These are phyloP conservation scores for Fragosphaeria purpurea DNA, from an alignment of 2,329 filamentous ascomycete species.

Conservation along the genomic window DNA sequence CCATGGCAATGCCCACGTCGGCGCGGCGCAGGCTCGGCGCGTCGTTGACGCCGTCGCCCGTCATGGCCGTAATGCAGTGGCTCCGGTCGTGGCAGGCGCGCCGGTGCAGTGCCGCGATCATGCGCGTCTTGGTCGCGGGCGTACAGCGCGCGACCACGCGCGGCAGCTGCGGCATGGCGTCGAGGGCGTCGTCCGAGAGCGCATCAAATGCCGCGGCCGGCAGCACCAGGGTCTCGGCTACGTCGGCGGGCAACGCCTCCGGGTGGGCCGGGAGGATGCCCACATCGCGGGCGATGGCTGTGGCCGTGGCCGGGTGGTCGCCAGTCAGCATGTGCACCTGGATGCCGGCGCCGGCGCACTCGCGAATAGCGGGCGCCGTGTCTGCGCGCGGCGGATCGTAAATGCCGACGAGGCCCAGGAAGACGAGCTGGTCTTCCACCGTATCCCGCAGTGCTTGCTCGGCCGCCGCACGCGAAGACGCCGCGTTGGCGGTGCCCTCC, in stretches of 20 bases:
- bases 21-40: slow-evolving; percentile 70
- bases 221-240: slow-evolving; percentile 62
- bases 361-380: slow-evolving; percentile 60
- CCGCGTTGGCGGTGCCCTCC: slow-evolving; percentile 47
- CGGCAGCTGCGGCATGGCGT: slow-evolving; percentile 63
- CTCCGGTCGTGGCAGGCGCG: slow-evolving; percentile 25
- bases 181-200: slow-evolving; percentile 64
- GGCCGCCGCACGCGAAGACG: neutral
- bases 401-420: slow-evolving; percentile 75
- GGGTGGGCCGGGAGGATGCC: slow-evolving; percentile 62
- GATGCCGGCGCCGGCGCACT: slow-evolving; percentile 65
- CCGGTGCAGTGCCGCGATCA: slow-evolving; percentile 80
- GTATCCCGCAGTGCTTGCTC: slow-evolving; percentile 38
- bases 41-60: slow-evolving; percentile 81
- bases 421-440: slow-evolving; percentile 59
- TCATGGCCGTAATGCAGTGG: slow-evolving; percentile 72
- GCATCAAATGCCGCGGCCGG: slow-evolving; percentile 72
- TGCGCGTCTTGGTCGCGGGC: slow-evolving; percentile 77
- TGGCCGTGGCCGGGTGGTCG: slow-evolving; percentile 69
- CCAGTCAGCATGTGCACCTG: slow-evolving; percentile 78
- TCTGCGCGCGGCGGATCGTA: slow-evolving; percentile 80
- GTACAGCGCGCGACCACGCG: slow-evolving; percentile 77
- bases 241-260: slow-evolving; percentile 45
- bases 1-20: slow-evolving; percentile 86
- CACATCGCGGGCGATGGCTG: slow-evolving; percentile 68